Conservation (phyloP, 768 basidiomycete genomes). For the Leccinum rimulosum region DNA sequence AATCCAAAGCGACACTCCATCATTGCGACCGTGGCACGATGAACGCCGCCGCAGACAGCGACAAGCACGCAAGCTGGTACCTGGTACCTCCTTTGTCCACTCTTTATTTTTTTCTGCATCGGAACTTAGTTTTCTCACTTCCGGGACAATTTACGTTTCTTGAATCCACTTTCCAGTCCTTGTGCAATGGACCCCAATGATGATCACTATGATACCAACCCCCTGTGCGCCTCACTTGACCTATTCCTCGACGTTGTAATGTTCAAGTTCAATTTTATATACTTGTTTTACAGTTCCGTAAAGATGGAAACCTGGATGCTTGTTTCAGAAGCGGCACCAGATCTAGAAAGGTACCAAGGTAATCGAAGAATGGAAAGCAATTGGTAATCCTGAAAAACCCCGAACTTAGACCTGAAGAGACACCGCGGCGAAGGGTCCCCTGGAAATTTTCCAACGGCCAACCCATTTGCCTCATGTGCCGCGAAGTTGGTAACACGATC, state of each 20-base stretch:
- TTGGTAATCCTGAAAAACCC: slow-evolving; percentile 18
- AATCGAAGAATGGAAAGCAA: slow-evolving; percentile 18
- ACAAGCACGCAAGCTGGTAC: slow-evolving; percentile 12
- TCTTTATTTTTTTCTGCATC: slow-evolving; percentile 7
- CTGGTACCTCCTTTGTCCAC: background rate
- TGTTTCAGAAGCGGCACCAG: slow-evolving; percentile 10
- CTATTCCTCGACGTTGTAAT: slow-evolving; percentile 19
- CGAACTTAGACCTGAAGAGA: slow-evolving; percentile 18
- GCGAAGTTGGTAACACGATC: slow-evolving; percentile 19
- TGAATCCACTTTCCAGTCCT: background rate
- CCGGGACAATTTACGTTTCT: slow-evolving; percentile 14
- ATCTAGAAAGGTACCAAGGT: slow-evolving; percentile 11
- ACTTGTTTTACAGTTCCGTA: slow-evolving; percentile 1
- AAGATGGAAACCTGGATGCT: slow-evolving; percentile 13
- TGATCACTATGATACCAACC: slow-evolving; percentile 12
- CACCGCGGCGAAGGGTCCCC: slow-evolving; percentile 26
- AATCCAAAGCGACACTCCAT: slow-evolving; percentile 28
- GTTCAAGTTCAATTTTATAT: slow-evolving; percentile 11
- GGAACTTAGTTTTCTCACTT: slow-evolving; percentile 3
- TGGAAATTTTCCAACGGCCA: slow-evolving; percentile 9
- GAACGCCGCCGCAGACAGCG: slow-evolving; percentile 17
- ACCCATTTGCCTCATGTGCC: slow-evolving; percentile 5
- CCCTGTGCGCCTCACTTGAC: slow-evolving; percentile 4
- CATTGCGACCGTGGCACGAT: slow-evolving; percentile 25
- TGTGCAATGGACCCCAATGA: slow-evolving; percentile 21